Evolutionary conservation across 2,329 filamentous ascomycete genomes (phyloP).

Genomic region (Cercospora canescens): DNA sequence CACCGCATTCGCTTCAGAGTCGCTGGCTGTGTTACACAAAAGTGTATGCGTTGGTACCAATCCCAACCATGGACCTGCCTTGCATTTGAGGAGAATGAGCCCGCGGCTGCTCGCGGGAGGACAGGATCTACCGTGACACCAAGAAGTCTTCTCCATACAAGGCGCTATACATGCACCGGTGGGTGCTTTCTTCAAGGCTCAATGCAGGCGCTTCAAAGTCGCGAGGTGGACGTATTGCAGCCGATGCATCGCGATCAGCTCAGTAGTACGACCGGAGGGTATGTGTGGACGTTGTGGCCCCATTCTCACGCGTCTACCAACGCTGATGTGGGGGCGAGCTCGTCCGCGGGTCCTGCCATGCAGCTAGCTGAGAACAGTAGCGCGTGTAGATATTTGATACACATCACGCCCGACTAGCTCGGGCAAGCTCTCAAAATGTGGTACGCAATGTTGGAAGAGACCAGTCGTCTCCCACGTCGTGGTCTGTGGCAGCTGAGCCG

Average conservation of each 20-base stretch:
- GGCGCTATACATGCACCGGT: background rate
- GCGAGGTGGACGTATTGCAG: background rate
- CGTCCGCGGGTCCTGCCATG: background rate
- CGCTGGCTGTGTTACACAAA: background rate
- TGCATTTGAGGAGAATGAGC: background rate
- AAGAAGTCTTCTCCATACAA: background rate
- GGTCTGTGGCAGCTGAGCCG: background rate
- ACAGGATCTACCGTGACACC: background rate
- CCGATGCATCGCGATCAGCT: background rate
- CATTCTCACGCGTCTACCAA: background rate
- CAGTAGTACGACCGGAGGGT: background rate
- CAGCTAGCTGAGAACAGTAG: slow-evolving; percentile 8
- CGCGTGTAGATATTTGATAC: background rate
- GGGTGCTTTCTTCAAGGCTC: background rate
- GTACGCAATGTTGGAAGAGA: background rate
- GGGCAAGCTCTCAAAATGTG: background rate
- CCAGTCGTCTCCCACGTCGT: background rate
- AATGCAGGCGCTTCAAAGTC: background rate
- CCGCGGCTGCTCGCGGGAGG: background rate
- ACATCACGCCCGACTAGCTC: background rate
- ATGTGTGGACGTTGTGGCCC: background rate
- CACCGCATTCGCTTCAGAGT: background rate
- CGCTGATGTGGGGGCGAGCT: background rate
- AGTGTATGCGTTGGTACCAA: background rate
- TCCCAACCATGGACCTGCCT: background rate